These are phyloP conservation scores for Botrytis pseudocinerea DNA, from an alignment of 2,329 filamentous ascomycete genomes.

Conservation along the genomic window DNA sequence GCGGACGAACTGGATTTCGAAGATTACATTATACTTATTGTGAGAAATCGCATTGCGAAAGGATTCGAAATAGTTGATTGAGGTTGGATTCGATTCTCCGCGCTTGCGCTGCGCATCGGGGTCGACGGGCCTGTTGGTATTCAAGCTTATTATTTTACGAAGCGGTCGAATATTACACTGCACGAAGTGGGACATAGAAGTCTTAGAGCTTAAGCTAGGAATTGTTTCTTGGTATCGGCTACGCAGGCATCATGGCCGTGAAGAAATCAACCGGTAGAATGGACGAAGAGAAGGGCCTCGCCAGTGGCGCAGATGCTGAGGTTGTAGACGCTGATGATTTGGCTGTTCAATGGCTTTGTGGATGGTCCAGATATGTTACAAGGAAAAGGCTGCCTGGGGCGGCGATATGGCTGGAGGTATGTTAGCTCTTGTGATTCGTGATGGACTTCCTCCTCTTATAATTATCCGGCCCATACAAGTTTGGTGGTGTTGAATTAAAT, in stretches of 20 bases:
- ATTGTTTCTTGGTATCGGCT: background rate
- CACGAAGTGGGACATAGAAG: background rate
- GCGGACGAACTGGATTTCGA: background rate
- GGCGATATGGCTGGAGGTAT: conserved; percentile 30
- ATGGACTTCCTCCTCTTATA: background rate
- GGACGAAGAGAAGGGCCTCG: conserved; percentile 18
- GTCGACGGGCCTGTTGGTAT: background rate
- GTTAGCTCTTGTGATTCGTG: background rate
- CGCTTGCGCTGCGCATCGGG: background rate
- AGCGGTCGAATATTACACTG: background rate
- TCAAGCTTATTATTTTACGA: background rate
- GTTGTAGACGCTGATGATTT: background rate
- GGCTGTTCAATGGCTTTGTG: background rate
- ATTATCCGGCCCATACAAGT: background rate
- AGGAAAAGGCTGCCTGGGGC: conserved; percentile 4
- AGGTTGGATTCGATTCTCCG: background rate
- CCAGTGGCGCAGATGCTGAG: background rate
- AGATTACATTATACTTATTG: background rate
- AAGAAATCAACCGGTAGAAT: background rate
- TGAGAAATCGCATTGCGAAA: background rate
- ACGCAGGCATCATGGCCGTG: background rate
- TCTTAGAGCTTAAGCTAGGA: background rate
- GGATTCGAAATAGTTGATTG: background rate
- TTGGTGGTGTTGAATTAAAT: background rate
- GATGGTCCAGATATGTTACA: conserved; percentile 11